Conservation (phyloP, 129 eudicot species). For the Rutidosis leptorrhynchoides region DNA sequence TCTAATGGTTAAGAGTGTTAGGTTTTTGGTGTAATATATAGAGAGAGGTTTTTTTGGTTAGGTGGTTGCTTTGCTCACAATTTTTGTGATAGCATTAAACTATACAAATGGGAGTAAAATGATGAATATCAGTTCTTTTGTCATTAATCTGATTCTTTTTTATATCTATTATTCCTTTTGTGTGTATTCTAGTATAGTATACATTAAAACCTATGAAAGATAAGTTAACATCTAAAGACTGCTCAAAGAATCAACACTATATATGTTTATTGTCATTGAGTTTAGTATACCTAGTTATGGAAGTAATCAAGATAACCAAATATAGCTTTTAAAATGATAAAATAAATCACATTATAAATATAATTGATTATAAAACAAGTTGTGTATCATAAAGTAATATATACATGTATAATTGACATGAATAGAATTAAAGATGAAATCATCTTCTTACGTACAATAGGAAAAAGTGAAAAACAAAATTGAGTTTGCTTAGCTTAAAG, state of each 20-base stretch:
- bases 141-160: neutral
- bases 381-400: constrained; percentile 12
- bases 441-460: neutral
- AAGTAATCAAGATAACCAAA: too few relatives aligned
- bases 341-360: neutral
- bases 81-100: constrained; percentile 40
- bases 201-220: neutral
- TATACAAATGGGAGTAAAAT: constrained; percentile 40
- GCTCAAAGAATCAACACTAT: too few relatives aligned
- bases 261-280: too few relatives aligned
- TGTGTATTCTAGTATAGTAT: neutral
- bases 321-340: neutral
- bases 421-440: constrained; percentile 7
- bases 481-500: constrained; percentile 49
- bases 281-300: too few relatives aligned
- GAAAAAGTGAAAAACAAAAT: constrained; percentile 21
- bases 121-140: constrained; percentile 32
- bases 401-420: constrained; percentile 7
- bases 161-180: neutral
- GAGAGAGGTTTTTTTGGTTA: constrained; percentile 28
- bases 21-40: constrained; percentile 17
- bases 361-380: constrained; percentile 14
- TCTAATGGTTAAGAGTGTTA: constrained; percentile 17
- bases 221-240: neutral
- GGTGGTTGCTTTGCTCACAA: constrained; percentile 52